phyloP scores from a whole-genome alignment of 192 early-diverging fungal species.

The Rhizophagus sp. region DNA sequence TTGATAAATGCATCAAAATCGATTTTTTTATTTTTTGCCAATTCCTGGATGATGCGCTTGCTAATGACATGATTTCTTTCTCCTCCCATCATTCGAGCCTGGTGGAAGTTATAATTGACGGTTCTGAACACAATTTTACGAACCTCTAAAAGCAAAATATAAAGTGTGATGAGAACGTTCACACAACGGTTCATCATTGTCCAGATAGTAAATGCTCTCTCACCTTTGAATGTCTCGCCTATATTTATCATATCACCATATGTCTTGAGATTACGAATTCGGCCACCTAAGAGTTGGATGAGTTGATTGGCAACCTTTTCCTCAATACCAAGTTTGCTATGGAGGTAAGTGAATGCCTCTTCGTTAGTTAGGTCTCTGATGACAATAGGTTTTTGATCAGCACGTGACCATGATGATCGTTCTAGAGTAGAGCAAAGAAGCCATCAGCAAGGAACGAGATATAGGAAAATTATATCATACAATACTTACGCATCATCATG shows the following conservation, averaged over 20 bases:
- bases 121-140: neutral
- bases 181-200: slow-evolving; percentile 24
- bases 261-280: slow-evolving; percentile 23
- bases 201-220: slow-evolving; percentile 25
- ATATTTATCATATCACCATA: slow-evolving; percentile 17
- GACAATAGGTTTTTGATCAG: neutral
- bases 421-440: slow-evolving; percentile 27
- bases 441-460: slow-evolving; percentile 21
- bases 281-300: slow-evolving; percentile 21
- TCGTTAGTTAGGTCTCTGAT: slow-evolving; percentile 25
- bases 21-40: slow-evolving; percentile 14
- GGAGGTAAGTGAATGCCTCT: slow-evolving; percentile 19
- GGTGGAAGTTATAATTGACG: slow-evolving; percentile 6
- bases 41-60: slow-evolving; percentile 14
- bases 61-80: slow-evolving; percentile 17
- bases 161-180: slow-evolving; percentile 27
- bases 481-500: slow-evolving; percentile 27
- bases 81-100: slow-evolving; percentile 12
- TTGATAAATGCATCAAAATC: neutral
- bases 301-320: slow-evolving; percentile 16
- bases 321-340: slow-evolving; percentile 23
- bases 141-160: slow-evolving; percentile 31
- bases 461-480: slow-evolving; percentile 17
- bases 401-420: slow-evolving; percentile 24
- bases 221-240: slow-evolving; percentile 18